Evolutionary conservation across 2,329 filamentous ascomycete genomes (phyloP), one percentile per base, ranked within the genome.

Genomic region (Parafenestella ontariensis): DNA sequence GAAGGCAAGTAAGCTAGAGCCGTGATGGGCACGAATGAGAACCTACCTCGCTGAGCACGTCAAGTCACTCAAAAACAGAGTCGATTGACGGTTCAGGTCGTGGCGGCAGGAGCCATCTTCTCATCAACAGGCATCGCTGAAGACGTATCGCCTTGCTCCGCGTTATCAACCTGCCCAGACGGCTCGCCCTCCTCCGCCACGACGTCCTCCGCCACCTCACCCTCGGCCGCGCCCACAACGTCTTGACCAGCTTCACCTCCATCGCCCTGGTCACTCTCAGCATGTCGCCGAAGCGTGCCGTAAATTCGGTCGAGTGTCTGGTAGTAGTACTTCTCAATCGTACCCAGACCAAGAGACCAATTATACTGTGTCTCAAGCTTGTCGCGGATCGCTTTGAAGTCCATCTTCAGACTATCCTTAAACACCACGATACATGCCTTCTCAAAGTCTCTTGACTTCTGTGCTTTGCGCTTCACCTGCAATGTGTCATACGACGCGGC

Each of bases 391-490:
- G 50, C 29, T 15, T 49, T 52, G 23, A 51, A 62, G n/a, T 37
- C 49, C 21, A 56, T 44, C 9, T 42, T 40, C 8, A 49, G 33
- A 15, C 46, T 48, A 18, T 64, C 61, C 5, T 48, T 52, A 59
- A 59, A 64, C 20, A 58, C 49, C n/a, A 61, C 60, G 4, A 62
- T 58, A 34, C 56, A 60, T 6, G 59, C 56, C 41, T 55, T 54
- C 28, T 61, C 46, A 21, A 64, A 54, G 0, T 34, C 41, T 39
- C 48, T 41, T 29, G 23, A 31, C 15, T 48, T 49, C 10, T 29
- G 39, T 8, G 20, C 33, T 24, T 49, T 40, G 33, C 46, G 46
- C 6, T 29, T 39, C 11, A 28, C 26, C 36, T 42, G 37, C 11
- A 36, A n/a, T 18, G 18, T 4, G 18, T 33, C 40, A 18, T 43